Evolutionary conservation across 768 basidiomycete genomes (phyloP).

Genomic region (Phanerochaete sordida): DNA sequence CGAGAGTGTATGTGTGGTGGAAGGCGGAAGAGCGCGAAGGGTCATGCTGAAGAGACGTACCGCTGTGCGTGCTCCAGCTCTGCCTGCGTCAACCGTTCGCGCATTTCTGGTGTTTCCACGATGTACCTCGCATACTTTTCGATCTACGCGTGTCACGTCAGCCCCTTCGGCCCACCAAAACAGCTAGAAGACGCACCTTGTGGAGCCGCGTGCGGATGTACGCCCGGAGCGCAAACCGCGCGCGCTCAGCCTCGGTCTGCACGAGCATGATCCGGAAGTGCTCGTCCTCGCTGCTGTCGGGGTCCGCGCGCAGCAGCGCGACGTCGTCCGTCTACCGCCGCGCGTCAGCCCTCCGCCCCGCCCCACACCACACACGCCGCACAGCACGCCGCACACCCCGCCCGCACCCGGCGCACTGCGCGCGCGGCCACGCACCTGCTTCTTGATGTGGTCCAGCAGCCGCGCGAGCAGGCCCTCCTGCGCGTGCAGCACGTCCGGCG

Average conservation of each 20-base stretch:
- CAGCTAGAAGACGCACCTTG: slow-evolving; percentile 54
- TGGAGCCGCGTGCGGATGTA: slow-evolving; percentile 83
- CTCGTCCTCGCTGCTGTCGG: slow-evolving; percentile 85
- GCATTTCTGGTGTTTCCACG: slow-evolving; percentile 62
- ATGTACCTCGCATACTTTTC: slow-evolving; percentile 86
- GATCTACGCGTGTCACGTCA: too few relatives aligned
- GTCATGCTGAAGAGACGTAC: slow-evolving; percentile 32
- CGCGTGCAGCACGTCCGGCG: slow-evolving; percentile 74
- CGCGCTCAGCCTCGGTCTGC: slow-evolving; percentile 91
- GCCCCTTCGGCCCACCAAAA: too few relatives aligned
- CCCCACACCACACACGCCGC: too few relatives aligned
- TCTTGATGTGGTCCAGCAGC: slow-evolving; percentile 72
- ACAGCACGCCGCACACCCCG: background rate
- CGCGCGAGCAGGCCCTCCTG: slow-evolving; percentile 65
- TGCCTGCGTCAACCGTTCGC: slow-evolving; percentile 75
- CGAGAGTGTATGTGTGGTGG: too few relatives aligned
- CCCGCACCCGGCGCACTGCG: too few relatives aligned
- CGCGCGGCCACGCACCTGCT: slow-evolving; percentile 57
- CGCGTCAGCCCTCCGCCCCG: slow-evolving; percentile 16
- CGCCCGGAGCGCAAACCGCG: slow-evolving; percentile 87
- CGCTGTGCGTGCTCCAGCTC: slow-evolving; percentile 80
- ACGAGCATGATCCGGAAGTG: slow-evolving; percentile 92
- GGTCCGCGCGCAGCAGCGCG: slow-evolving; percentile 72
- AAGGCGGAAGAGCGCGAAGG: background rate
- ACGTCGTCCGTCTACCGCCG: slow-evolving; percentile 68